A percentile compares a stretch with the other conserved stretches of the same genome.
Conservation (phyloP, 2,329 filamentous ascomycete species). For the Knoxdaviesia proteae region DNA sequence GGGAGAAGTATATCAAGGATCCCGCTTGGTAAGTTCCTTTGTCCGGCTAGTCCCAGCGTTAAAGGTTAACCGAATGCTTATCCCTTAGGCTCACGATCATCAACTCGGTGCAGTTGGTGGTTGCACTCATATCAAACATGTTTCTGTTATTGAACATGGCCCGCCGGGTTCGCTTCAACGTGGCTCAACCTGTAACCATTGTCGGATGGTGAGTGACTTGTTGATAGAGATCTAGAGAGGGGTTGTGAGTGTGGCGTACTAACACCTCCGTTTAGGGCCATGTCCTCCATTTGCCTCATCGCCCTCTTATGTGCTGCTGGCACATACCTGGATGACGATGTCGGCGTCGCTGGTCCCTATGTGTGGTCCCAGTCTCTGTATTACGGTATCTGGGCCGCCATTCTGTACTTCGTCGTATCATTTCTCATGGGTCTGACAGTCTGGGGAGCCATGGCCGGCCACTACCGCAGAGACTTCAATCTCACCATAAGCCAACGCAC, state of each 20-base stretch:
- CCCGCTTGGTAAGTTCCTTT: slow-evolving; percentile 39
- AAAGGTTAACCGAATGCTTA: not conserved
- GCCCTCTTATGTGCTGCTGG: slow-evolving; percentile 22
- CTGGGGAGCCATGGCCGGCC: slow-evolving; percentile 45
- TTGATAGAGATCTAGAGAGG: slow-evolving; percentile 14
- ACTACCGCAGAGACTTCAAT: slow-evolving; percentile 60
- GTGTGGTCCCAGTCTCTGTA: slow-evolving; percentile 66
- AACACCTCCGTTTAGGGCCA: slow-evolving; percentile 14
- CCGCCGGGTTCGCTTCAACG: slow-evolving; percentile 52
- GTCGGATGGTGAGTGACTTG: slow-evolving; percentile 40
- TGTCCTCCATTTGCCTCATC: slow-evolving; percentile 43
- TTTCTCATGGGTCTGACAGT: slow-evolving; percentile 63
- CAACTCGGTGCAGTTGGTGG: slow-evolving; percentile 57
- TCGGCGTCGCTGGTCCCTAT: too few species aligned
- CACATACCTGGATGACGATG: too few species aligned
- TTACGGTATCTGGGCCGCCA: slow-evolving; percentile 63
- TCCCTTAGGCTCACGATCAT: slow-evolving; percentile 40
- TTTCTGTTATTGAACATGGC: slow-evolving; percentile 81
- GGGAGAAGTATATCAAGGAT: slow-evolving; percentile 30
- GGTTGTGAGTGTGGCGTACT: too few species aligned
- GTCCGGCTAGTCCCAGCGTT: not conserved
- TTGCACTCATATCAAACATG: slow-evolving; percentile 60
- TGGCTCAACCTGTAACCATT: slow-evolving; percentile 71
- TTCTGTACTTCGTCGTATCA: slow-evolving; percentile 61
- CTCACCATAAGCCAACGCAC: slow-evolving; percentile 67